Evolutionary conservation across 169 alveolate species (phyloP), one percentile per base, ranked within the genome.

Genomic region (Plasmodium berghei): DNA sequence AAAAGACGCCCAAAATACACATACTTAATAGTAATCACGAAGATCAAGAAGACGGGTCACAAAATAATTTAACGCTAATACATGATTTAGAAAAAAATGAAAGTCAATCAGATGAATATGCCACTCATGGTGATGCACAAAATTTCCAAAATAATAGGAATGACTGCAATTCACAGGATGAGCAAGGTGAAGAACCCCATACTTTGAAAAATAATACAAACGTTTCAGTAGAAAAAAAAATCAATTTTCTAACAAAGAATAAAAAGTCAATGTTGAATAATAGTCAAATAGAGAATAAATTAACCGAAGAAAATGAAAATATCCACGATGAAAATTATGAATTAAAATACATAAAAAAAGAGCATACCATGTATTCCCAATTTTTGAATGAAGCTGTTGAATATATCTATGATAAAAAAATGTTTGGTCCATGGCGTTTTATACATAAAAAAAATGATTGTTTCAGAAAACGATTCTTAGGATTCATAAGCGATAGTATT

Each of bases 351-450:
- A 26, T 71, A 54, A 86, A 61, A 56, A 75, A 22, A 18, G 72
- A 71, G 20, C 24, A 86, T 40, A 34, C 55, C 46, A 59, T 70
- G 74, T 71, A 86, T 34, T 48, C 40, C 20, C 61, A 14, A 34
- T 86, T 49, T 49, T 63, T 86, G 64, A 70, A 86, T 52, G 87
- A 86, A 70, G 59, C 91, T 42, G 49, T 86, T 71, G 75, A 86
- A 64, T 28, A 63, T 86, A 86, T 86, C 22, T 86, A 86, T 71
- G 69, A 67, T 49, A 86, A 56, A 42, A 86, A 40, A 63, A 71
- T 86, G 8, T 86, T 86, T 63, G 91, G 91, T 14, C 87, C 87
- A 26, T 86, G 91, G 91, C 87, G 67, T 24, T 70, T 86, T 61
- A 58, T 86, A 22, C n/a, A 70, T 48, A 86, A 59, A 56, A 69